Base-by-base conservation (phyloP, 768 basidiomycete genomes). In the Lactarius akahatsu region DNA sequence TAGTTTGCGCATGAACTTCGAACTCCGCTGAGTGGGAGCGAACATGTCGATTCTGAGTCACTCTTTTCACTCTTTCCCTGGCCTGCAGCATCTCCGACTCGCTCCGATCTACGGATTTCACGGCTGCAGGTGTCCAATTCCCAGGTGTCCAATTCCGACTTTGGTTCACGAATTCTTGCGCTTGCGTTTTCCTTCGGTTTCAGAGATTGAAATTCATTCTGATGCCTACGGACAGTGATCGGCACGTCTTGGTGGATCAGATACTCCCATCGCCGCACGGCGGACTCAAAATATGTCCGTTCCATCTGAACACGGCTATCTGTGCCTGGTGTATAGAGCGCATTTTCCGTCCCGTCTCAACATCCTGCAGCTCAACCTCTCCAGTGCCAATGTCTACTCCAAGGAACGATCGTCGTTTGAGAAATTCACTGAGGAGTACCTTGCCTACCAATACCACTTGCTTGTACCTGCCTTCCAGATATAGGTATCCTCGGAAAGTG, bases 241-340 rank as follows among this genome's bases (percentile, higher is more conserved):
- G 96, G 84, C 1, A 99, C 96, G 73, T 98, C 96, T 71, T 96
- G 94, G 75, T 98, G 94, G 11, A 13, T 83, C 92, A 92, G 71
- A 99, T 97, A 68, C 91, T 92, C 1, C 96, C 96, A 73, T 96
- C 94, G 15, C 87, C 87, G 72, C 96, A 96, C 0, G 95, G 96
- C 0, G 90, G 92, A 36, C 85, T 89, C 47, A 98, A 79, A 45
- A 97, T 81, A 70, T 96, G 94, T 38, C 87, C 82, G 75, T 90
- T 82, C 97, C 97, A 99, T 10, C 88, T 87, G 32, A 99, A 79
- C 2, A 86, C 84, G 0, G 92, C 91, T 7, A 98, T 81, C 72
- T 98, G 90, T 0, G 85, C 87, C 59, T 88, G 84, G 73, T 96
- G 71, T 96, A 99, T 98, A n/a, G 92, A 92, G 10, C 96, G 82